These are phyloP conservation scores for Pleurotus pulmonarius DNA, from an alignment of 768 basidiomycete species.

Conservation along the genomic window DNA sequence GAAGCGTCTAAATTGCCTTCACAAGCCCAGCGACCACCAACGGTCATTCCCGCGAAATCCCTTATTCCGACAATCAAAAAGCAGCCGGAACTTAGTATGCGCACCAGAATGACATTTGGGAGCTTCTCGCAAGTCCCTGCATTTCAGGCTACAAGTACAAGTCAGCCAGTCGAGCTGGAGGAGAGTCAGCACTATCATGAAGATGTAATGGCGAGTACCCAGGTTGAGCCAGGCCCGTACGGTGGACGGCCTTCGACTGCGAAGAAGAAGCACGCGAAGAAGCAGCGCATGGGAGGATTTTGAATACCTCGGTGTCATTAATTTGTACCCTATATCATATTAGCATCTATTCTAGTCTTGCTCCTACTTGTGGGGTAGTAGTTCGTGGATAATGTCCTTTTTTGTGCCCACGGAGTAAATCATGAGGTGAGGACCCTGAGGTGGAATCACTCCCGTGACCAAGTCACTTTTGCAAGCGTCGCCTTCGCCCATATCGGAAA, in stretches of 20 bases:
- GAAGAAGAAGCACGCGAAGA: slow-evolving; percentile 62
- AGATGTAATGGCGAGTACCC: slow-evolving; percentile 52
- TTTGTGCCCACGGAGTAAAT: neutral
- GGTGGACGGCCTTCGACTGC: slow-evolving; percentile 51
- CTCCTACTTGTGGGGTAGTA: neutral
- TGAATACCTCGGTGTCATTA: slow-evolving; percentile 26
- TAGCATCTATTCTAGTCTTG: neutral
- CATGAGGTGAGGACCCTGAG: neutral
- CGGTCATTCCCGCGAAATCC: slow-evolving; percentile 28
- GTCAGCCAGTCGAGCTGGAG: slow-evolving; percentile 8
- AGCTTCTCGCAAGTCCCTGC: slow-evolving; percentile 11
- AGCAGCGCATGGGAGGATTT: slow-evolving; percentile 67
- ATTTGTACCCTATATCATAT: neutral
- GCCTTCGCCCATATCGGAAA: neutral
- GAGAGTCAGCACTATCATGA: slow-evolving; percentile 32
- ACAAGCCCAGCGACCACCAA: slow-evolving; percentile 34
- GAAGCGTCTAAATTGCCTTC: neutral
- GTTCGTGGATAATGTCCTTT: neutral
- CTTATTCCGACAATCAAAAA: slow-evolving; percentile 8
- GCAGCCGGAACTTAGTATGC: slow-evolving; percentile 1
- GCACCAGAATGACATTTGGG: neutral
- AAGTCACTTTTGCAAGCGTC: neutral
- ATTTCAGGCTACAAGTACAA: slow-evolving; percentile 3
- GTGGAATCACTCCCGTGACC: neutral
- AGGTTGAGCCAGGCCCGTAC: slow-evolving; percentile 66